Evolutionary conservation across 352 stramenopile genomes (phyloP), one percentile per base, ranked within the genome.

Genomic region (Pythium diclinum): DNA sequence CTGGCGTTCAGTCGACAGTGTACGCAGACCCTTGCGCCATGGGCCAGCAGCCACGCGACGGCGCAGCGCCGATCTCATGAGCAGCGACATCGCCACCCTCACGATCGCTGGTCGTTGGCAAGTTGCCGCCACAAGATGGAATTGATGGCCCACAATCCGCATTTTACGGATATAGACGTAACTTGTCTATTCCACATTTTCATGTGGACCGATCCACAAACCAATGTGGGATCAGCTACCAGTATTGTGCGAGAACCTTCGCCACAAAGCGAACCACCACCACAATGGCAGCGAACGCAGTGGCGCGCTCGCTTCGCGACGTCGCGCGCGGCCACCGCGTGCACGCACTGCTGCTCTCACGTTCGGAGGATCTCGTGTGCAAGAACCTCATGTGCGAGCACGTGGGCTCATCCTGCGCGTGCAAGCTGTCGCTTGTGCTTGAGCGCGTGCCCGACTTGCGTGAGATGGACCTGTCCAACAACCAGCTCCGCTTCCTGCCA

Each of bases 371-470:
- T 71, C 72, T 97, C 44, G 63, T 95, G n/a, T 97, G 91, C 73
- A 83, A 79, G 36, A 96, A 97, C 64, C 74, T 97, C 53, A 97
- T 97, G 91, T 97, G 91, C 68, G 85, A 95, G 66, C 85, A 94
- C 72, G 73, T 97, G 28, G 89, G 91, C 28, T 79, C 84, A 56
- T 81, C 87, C 11, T 97, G 91, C 64, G 73, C 85, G 32, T 97
- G 91, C 73, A 80, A 84, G 59, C 73, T 97, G 42, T 80, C 87
- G 61, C 71, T 93, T 9, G 81, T 86, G 25, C 75, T 95, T 13
- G 85, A 92, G 71, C 83, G 84, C 36, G 73, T 89, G 16, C 84
- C 88, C 19, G 65, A 73, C 42, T 73, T 97, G 30, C 62, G 76
- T 58, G 60, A 67, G 8, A 81, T 96, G 54, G 79, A 96, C 68